These are phyloP conservation scores for Xylaria nigripes DNA, from an alignment of 495 filamentous ascomycete species.

Conservation along the genomic window DNA sequence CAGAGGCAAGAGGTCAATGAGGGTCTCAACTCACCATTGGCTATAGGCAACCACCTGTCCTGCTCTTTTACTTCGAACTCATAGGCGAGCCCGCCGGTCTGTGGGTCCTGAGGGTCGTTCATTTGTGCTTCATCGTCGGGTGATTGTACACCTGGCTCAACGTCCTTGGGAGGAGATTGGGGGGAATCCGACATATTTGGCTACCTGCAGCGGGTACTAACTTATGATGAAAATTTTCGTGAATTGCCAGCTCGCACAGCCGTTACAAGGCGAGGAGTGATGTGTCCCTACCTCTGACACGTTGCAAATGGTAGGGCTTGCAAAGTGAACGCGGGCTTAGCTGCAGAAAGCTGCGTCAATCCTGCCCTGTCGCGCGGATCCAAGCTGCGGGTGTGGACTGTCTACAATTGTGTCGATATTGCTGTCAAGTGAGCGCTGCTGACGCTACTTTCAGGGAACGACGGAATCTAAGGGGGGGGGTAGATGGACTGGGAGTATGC, in stretches of 20 bases:
- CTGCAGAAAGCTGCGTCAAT: slow-evolving; percentile 42
- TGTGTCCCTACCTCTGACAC: slow-evolving; percentile 47
- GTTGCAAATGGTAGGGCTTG: slow-evolving; percentile 47
- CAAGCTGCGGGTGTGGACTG: slow-evolving; percentile 29
- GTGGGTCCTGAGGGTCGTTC: slow-evolving; percentile 53
- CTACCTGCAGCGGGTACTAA: slow-evolving; percentile 56
- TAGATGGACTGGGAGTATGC: slow-evolving; percentile 26
- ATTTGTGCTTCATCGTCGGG: slow-evolving; percentile 70
- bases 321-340: slow-evolving; percentile 38
- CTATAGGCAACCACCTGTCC: slow-evolving; percentile 99
- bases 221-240: slow-evolving; percentile 50
- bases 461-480: slow-evolving; percentile 35
- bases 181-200: slow-evolving; percentile 92
- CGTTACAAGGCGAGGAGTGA: slow-evolving; percentile 38
- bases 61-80: slow-evolving; percentile 99
- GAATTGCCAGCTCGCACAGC: slow-evolving; percentile 46
- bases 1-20: slow-evolving; percentile 31
- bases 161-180: slow-evolving; percentile 88
- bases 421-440: slow-evolving; percentile 30
- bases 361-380: slow-evolving; percentile 34
- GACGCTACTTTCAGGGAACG: slow-evolving; percentile 40
- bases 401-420: slow-evolving; percentile 31
- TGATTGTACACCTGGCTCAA: slow-evolving; percentile 88
- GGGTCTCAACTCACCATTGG: slow-evolving; percentile 77
- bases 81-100: slow-evolving; percentile 53